Percentiles rank a stretch among this genome's conserved stretches.
phyloP scores from a whole-genome alignment of 2,329 filamentous ascomycete species.

The Aspergillus terreus region DNA sequence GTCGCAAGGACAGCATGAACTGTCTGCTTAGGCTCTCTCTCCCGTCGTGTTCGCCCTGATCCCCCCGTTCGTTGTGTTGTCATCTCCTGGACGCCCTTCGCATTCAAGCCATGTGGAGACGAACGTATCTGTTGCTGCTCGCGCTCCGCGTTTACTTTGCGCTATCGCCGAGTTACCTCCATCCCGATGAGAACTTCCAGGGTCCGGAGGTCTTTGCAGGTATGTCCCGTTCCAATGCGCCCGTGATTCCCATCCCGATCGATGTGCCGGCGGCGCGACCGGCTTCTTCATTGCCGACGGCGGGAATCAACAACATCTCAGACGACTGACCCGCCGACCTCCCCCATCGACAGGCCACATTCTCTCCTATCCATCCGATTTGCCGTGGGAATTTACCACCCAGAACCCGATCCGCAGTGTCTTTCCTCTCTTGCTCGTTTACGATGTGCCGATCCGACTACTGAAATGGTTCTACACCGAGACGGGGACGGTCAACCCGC shows the following conservation, averaged over 20 bases:
- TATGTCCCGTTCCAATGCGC: constrained; percentile 44
- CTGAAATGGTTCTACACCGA: constrained; percentile 91
- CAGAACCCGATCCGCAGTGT: constrained; percentile 87
- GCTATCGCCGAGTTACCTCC: constrained; percentile 89
- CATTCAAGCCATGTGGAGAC: constrained; percentile 71
- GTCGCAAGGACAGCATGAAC: neutral
- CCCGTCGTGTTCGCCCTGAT: neutral
- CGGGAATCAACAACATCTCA: neutral
- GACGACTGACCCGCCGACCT: constrained; percentile 1
- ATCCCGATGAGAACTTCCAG: constrained; percentile 98
- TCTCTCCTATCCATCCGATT: constrained; percentile 83
- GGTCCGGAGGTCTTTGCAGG: constrained; percentile 95
- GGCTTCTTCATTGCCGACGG: neutral
- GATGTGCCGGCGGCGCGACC: constrained; percentile 3
- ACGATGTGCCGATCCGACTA: constrained; percentile 89
- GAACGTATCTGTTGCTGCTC: constrained; percentile 79
- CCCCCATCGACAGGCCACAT: constrained; percentile 65
- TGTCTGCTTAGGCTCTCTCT: neutral
- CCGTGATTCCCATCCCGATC: neutral
- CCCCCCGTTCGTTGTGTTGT: neutral
- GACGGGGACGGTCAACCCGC: constrained; percentile 67
- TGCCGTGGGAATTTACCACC: constrained; percentile 95
- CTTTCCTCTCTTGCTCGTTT: constrained; percentile 93
- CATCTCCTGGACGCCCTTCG: constrained; percentile 14
- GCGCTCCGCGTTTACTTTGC: constrained; percentile 91